Conservation (phyloP, 805 yeast species). For the Yarrowia deformans region DNA sequence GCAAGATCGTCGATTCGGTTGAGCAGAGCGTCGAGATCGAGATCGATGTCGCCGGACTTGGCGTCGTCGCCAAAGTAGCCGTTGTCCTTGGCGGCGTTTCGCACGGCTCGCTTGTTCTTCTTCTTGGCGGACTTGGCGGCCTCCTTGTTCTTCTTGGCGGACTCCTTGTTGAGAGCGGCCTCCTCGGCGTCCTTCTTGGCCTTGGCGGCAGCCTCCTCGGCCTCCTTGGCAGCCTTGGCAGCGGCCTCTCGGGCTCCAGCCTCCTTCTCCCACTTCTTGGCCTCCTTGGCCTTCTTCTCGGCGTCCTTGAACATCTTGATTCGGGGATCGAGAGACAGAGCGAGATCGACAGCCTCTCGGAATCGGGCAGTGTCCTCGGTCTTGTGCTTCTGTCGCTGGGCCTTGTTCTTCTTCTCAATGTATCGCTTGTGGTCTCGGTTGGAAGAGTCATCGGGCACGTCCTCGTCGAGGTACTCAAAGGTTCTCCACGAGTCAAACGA, state of each 20-base stretch:
- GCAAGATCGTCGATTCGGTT: slow-evolving; percentile 82
- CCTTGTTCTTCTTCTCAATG: slow-evolving; percentile 95
- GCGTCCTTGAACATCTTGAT: slow-evolving; percentile 90
- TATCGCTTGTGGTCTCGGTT: slow-evolving; percentile 99
- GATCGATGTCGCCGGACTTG: slow-evolving; percentile 64
- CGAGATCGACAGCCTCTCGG: slow-evolving; percentile 85
- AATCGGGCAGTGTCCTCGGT: slow-evolving; percentile 94
- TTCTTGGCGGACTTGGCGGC: slow-evolving; percentile 87
- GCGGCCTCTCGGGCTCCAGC: slow-evolving; percentile 98
- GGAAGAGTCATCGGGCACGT: slow-evolving; percentile 98
- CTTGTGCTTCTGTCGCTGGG: slow-evolving; percentile 96
- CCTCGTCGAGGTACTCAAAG: slow-evolving; percentile 97
- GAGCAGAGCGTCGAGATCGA: slow-evolving; percentile 79
- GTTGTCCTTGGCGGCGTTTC: slow-evolving; percentile 81
- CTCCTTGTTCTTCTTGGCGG: slow-evolving; percentile 94
- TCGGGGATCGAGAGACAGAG: slow-evolving; percentile 91
- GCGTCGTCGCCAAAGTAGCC: slow-evolving; percentile 78
- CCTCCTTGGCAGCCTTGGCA: slow-evolving; percentile 83
- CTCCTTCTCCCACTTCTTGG: slow-evolving; percentile 96
- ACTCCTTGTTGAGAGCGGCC: slow-evolving; percentile 69
- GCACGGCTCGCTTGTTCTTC: slow-evolving; percentile 91
- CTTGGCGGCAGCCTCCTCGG: slow-evolving; percentile 86
- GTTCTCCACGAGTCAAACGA: slow-evolving; percentile 98
- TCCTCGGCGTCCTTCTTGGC: slow-evolving; percentile 76
- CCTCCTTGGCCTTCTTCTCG: slow-evolving; percentile 93